Evolutionary conservation across 352 stramenopile species (phyloP).

Genomic region (Blastocystis sp.): DNA sequence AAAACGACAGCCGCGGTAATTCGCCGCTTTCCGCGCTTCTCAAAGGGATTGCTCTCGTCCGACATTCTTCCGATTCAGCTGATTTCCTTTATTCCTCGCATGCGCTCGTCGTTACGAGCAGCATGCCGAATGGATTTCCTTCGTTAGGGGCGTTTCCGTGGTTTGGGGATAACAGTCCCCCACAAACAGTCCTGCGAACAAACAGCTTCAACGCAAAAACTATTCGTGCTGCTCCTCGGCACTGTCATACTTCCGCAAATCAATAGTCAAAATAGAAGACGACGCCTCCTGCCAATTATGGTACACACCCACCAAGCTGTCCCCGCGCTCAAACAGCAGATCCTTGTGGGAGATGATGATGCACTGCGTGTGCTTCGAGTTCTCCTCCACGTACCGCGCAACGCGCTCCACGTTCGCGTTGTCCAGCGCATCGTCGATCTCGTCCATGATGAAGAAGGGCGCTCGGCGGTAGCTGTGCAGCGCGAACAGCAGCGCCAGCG

Average conservation of each 20-base stretch:
- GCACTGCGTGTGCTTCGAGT: constrained; percentile 90
- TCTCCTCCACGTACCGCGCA: constrained; percentile 91
- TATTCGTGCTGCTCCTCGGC: neutral
- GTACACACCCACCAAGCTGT: constrained; percentile 88
- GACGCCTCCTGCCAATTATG: constrained; percentile 74
- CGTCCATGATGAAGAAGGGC: constrained; percentile 98
- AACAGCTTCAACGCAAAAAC: constrained; percentile 14
- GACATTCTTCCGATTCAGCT: no score
- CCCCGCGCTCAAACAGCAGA: constrained; percentile 92
- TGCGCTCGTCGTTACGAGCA: no score
- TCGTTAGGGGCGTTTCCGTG: no score
- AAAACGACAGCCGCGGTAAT: neutral
- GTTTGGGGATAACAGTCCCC: no score
- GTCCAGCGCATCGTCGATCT: constrained; percentile 98
- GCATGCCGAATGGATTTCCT: no score
- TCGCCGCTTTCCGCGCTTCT: neutral
- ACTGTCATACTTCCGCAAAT: constrained; percentile 75
- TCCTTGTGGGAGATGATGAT: constrained; percentile 98
- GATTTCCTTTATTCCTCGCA: no score
- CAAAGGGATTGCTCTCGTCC: no score
- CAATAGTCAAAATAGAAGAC: constrained; percentile 75
- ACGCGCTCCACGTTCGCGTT: constrained; percentile 99
- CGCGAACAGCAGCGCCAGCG: constrained; percentile 96
- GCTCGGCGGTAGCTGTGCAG: constrained; percentile 89
- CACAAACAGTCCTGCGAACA: constrained; percentile 7